Conservation (phyloP, 2,329 filamentous ascomycete species). For the Pestalotiopsis sp. region DNA sequence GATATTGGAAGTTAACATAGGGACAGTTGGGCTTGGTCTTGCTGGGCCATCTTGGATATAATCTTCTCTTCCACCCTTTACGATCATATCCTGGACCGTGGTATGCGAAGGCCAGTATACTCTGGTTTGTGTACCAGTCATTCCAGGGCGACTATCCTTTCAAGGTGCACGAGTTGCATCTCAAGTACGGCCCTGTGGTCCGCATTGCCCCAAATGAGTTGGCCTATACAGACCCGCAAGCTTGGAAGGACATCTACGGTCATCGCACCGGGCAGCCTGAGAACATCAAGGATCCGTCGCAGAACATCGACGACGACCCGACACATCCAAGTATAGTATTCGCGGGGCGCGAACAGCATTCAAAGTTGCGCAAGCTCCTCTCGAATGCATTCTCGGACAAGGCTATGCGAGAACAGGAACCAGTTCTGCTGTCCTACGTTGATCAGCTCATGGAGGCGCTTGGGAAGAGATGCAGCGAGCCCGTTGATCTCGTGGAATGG, state of each 20-base stretch:
- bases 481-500: slow-evolving; percentile 14
- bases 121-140: slow-evolving; percentile 6
- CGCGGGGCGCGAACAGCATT: slow-evolving; percentile 23
- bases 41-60: slow-evolving; percentile 14
- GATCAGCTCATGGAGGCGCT: slow-evolving; percentile 22
- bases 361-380: slow-evolving; percentile 15
- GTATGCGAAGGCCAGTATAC: slow-evolving; percentile 16
- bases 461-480: slow-evolving; percentile 5
- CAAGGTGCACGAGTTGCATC: slow-evolving; percentile 26
- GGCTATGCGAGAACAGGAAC: slow-evolving; percentile 24
- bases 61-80: slow-evolving; percentile 27
- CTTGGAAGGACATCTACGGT: slow-evolving; percentile 36
- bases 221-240: slow-evolving; percentile 37
- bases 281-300: slow-evolving; percentile 33
- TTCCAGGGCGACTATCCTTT: neutral
- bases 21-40: neutral
- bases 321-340: slow-evolving; percentile 28
- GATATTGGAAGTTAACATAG: neutral
- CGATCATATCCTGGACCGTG: slow-evolving; percentile 25
- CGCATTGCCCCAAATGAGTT: slow-evolving; percentile 43
- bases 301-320: slow-evolving; percentile 21
- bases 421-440: slow-evolving; percentile 23
- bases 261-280: slow-evolving; percentile 18
- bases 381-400: slow-evolving; percentile 24
- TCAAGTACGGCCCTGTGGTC: slow-evolving; percentile 41